Conservation (phyloP, 78 protist species). For the Dictyostelium firmibasis region DNA sequence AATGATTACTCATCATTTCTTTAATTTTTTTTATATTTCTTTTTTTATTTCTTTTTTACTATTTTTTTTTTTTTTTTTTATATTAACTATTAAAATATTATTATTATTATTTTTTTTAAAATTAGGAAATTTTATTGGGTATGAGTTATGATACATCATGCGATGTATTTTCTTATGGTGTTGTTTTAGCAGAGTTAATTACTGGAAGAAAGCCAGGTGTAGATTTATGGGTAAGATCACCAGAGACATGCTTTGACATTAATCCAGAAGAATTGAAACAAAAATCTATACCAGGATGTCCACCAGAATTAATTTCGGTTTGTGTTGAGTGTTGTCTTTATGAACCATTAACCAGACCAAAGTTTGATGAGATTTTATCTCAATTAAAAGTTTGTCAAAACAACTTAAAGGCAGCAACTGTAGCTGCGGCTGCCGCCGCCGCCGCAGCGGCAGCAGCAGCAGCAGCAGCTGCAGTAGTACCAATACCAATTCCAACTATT, state of each 20-base stretch:
- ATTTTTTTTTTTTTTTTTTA: not conserved
- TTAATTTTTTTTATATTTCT: not conserved
- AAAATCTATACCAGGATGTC: slow-evolving; percentile 66
- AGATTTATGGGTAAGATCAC: slow-evolving; percentile 78
- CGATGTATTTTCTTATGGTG: slow-evolving; percentile 84
- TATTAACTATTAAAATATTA: not conserved
- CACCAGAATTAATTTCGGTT: slow-evolving; percentile 26
- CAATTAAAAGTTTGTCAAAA: slow-evolving; percentile 16
- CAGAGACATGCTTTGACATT: slow-evolving; percentile 77
- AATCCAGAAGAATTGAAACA: slow-evolving; percentile 38
- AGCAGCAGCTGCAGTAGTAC: not conserved
- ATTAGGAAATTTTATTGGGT: slow-evolving; percentile 52
- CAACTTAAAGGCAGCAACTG: not conserved
- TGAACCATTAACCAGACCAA: slow-evolving; percentile 73
- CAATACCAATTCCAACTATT: not conserved
- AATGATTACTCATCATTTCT: not conserved
- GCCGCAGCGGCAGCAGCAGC: not conserved
- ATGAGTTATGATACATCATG: slow-evolving; percentile 78
- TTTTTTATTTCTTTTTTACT: not conserved
- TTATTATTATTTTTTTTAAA: not conserved
- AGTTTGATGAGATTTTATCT: slow-evolving; percentile 38
- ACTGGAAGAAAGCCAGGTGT: slow-evolving; percentile 82
- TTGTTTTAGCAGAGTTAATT: slow-evolving; percentile 75
- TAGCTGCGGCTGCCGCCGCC: not conserved
- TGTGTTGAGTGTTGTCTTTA: slow-evolving; percentile 63